Evolutionary conservation across 2,329 filamentous ascomycete genomes (phyloP), one percentile per base, ranked within the genome.

Genomic region (Pseudogymnoascus sp.): DNA sequence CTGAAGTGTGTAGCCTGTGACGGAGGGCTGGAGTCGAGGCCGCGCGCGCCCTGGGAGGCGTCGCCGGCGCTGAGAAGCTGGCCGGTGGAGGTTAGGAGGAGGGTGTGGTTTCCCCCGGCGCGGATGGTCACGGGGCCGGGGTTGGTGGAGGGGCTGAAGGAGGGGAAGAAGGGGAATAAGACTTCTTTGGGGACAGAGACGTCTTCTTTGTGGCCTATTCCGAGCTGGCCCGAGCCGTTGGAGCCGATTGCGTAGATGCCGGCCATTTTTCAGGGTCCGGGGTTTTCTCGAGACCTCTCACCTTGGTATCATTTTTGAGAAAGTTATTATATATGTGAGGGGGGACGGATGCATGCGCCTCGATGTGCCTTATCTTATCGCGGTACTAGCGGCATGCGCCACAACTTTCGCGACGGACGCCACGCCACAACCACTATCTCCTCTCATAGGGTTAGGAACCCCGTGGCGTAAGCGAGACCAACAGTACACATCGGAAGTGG

Each of bases 41-140:
- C 84, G 67, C 84, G 87, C 1, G 84, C 82, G 11, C 84, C 84
- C 10, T 73, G 78, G 1, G 76, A 72, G 7, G 76, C 78, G 64
- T 87, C 83, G 0, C 92, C 92, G 53, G 85, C 82, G 70, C 83
- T 86, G 70, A 84, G 89, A 0, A 93, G 77, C 1, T 76, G 69
- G 0, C 87, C 87, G 26, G 78, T 72, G 3, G 78, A 71, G n/a
- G 82, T 84, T 10, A 92, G 78, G 9, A 96, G 73, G 3, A 97
- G 76, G 0, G 91, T 96, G 74, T 97, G 93, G 71, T 97, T 97
- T 1, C 93, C 93, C 3, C 93, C 93, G 7, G 90, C 81, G 64
- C 60, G 68, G 7, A 73, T 65, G 62, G 71, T 67, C 33, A 63
- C 61, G 61, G 64, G 57, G 9, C 60, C 80, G 19, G 77, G 77